These are phyloP conservation scores for Chalciporus pseudorubinellus DNA, from an alignment of 768 basidiomycete genomes.

Conservation along the genomic window DNA sequence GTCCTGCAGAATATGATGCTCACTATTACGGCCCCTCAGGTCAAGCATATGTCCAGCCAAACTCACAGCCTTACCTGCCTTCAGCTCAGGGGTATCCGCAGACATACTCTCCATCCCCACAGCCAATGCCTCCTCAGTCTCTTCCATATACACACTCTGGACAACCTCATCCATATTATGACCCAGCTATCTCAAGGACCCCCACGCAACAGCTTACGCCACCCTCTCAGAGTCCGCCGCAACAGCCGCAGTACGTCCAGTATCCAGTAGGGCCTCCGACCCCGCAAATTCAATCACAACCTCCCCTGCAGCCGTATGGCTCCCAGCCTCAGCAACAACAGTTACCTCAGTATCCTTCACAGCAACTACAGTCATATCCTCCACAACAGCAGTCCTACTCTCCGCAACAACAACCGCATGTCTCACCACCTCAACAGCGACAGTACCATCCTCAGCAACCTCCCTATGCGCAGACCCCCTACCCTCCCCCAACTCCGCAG, in stretches of 20 bases:
- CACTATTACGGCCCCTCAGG: conserved; percentile 3
- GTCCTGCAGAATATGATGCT: conserved; percentile 1
- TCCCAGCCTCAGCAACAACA: conserved; percentile 19
- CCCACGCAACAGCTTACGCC: background rate
- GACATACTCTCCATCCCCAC: conserved; percentile 9
- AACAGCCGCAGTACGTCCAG: conserved; percentile 17
- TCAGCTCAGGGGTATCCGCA: conserved; percentile 3
- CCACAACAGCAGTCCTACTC: conserved; percentile 5
- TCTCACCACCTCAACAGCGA: conserved; percentile 8
- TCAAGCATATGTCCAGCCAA: conserved; percentile 11
- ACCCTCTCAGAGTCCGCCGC: background rate
- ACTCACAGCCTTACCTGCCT: conserved; percentile 8
- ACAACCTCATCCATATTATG: conserved; percentile 16
- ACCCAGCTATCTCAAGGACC: background rate
- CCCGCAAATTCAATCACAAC: conserved; percentile 11
- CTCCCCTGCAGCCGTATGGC: conserved; percentile 1
- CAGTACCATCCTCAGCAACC: conserved; percentile 12
- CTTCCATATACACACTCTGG: conserved; percentile 3
- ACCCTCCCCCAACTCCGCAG: conserved; percentile 12
- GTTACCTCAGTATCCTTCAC: conserved; percentile 3
- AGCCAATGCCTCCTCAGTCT: conserved; percentile 10
- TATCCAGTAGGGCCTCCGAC: conserved; percentile 6
- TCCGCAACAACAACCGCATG: conserved; percentile 8
- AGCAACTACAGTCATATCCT: conserved; percentile 2
- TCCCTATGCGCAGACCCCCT: conserved; percentile 13